Base-by-base conservation (phyloP, 2,329 filamentous ascomycete species). In the Neopestalotiopsis rosae region DNA sequence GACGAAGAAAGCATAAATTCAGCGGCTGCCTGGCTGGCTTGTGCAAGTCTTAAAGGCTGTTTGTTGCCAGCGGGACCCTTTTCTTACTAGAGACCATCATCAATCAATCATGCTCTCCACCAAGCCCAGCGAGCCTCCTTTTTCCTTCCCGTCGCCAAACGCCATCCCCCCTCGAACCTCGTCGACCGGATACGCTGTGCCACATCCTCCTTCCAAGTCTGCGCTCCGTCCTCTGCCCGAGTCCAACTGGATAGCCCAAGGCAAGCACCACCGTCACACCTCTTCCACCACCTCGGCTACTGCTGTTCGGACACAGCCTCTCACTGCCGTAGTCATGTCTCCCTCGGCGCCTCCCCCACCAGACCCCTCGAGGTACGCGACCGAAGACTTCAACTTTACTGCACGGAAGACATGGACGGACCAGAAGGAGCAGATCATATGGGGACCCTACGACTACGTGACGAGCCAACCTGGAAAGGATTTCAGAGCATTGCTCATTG, bases 381-480 rank as follows among this genome's bases (percentile, higher is more conserved):
- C 83, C 65, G 85, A 88, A 70, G 86, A 89, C 76, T 82, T 89
- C 71, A 83, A 87, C 77, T 87, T 86, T 75, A 80, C 80, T 2
- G 79, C 81, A 3, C 81, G 80, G 71, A 83, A 82, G 69, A 84
- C 86, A 20, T 96, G 93, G 93, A 90, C 88, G 6, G 80, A 85
- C 1, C 88, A 92, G 75, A 95, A 96, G 83, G 93, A 96, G 79
- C 89, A 89, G 78, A 90, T 95, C 70, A 83, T 97, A 66, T 84
- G 91, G 62, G 94, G 91, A 0, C 94, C 94, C 1, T 97, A 90
- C 75, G 91, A 95, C 76, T 97, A 97, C 79, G 86, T 96, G 71
- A 88, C 90, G 75, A 88, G 88, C 59, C 91, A 94, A 71, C 93
- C 93, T 0, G 94, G 94, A 72, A 96, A 97, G 81, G 93, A 96